Conservation (phyloP, 805 yeast species). For the Candida xyloterini region DNA sequence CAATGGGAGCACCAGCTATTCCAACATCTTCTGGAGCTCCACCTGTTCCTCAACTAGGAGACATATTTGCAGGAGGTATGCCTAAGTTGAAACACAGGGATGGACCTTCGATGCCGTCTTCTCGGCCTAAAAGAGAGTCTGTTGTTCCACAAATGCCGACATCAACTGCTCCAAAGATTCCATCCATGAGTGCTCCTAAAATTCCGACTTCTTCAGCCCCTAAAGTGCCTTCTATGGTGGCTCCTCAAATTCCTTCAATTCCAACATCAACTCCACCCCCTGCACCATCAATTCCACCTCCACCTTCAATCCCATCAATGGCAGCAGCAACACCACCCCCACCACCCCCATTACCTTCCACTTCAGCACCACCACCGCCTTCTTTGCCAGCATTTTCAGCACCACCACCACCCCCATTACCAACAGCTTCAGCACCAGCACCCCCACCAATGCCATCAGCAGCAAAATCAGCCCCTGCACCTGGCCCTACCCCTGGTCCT, state of each 20-base stretch:
- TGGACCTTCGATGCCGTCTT: slow-evolving; percentile 19
- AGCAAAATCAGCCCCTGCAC: slow-evolving; percentile 25
- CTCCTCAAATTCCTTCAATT: slow-evolving; percentile 29
- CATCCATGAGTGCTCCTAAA: slow-evolving; percentile 16
- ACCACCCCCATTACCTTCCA: slow-evolving; percentile 21
- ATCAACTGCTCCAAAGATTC: slow-evolving; percentile 17
- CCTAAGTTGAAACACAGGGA: slow-evolving; percentile 61
- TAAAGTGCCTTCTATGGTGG: slow-evolving; percentile 9
- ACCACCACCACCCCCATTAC: slow-evolving; percentile 21
- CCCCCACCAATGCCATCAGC: slow-evolving; percentile 20
- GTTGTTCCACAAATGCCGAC: slow-evolving; percentile 15
- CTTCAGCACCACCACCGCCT: slow-evolving; percentile 23
- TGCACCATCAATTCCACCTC: slow-evolving; percentile 9
- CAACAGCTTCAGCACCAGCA: slow-evolving; percentile 21
- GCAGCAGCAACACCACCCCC: slow-evolving; percentile 14
- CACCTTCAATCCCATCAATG: slow-evolving; percentile 8
- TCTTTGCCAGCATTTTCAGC: slow-evolving; percentile 19
- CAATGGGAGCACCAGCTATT: slow-evolving; percentile 14
- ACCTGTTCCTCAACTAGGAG: slow-evolving; percentile 52
- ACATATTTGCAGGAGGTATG: slow-evolving; percentile 74
- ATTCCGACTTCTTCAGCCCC: slow-evolving; percentile 17
- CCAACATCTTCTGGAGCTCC: neutral
- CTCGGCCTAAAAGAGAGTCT: neutral
- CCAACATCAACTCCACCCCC: slow-evolving; percentile 6
- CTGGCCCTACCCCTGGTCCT: slow-evolving; percentile 22